Percentiles rank a stretch among this genome's conserved stretches.
Conservation (phyloP, 2,329 filamentous ascomycete species). For the Venturia effusa region DNA sequence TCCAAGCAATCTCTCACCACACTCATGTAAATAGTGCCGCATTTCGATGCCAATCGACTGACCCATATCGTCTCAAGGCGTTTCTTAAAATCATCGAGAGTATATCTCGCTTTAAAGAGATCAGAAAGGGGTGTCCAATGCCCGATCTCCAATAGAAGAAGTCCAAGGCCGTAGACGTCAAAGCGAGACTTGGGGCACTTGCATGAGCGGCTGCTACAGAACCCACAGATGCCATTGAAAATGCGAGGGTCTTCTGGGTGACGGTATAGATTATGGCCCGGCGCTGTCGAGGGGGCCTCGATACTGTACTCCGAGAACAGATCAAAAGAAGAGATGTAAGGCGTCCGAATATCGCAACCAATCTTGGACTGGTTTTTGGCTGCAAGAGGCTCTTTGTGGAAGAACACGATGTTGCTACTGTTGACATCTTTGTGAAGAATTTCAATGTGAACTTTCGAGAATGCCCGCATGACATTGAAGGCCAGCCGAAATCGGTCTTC, state of each 20-base stretch:
- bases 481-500: slow-evolving; percentile 70
- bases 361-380: slow-evolving; percentile 21
- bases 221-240: slow-evolving; percentile 1
- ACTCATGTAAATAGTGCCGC: slow-evolving; percentile 64
- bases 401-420: slow-evolving; percentile 58
- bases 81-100: slow-evolving; percentile 50
- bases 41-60: slow-evolving; percentile 53
- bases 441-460: slow-evolving; percentile 62
- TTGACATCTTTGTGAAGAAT: slow-evolving; percentile 62
- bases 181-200: slow-evolving; percentile 30
- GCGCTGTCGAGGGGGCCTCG: slow-evolving; percentile 32
- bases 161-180: slow-evolving; percentile 63
- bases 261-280: slow-evolving; percentile 49
- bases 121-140: slow-evolving; percentile 59
- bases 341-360: slow-evolving; percentile 50
- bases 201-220: slow-evolving; percentile 13
- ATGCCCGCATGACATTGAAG: slow-evolving; percentile 58
- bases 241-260: slow-evolving; percentile 46
- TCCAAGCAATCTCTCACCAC: slow-evolving; percentile 59
- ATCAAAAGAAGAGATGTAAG: slow-evolving; percentile 64
- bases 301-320: slow-evolving; percentile 51
- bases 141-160: slow-evolving; percentile 64
- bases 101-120: slow-evolving; percentile 48
- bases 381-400: slow-evolving; percentile 24
- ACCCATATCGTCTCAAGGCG: slow-evolving; percentile 54